phyloP scores from a whole-genome alignment of 2,329 filamentous ascomycete species.

The Juglanconis sp. region DNA sequence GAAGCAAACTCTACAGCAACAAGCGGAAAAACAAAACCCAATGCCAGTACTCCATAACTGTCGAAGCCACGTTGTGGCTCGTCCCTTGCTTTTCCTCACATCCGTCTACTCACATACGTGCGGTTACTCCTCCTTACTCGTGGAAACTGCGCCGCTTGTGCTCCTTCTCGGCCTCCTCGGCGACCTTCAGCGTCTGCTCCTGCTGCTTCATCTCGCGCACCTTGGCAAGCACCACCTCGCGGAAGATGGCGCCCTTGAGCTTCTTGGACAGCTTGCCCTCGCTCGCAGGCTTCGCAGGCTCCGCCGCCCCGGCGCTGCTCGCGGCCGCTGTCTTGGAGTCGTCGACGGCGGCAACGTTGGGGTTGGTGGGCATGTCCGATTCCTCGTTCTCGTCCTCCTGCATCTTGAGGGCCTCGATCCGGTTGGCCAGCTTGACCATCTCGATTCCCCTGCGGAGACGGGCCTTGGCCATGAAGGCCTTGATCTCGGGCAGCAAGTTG shows the following conservation, averaged over 20 bases:
- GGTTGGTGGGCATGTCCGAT: constrained; percentile 66
- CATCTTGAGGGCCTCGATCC: constrained; percentile 91
- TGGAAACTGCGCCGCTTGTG: constrained; percentile 35
- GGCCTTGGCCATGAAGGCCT: constrained; percentile 86
- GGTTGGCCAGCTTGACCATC: constrained; percentile 91
- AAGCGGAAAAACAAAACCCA: not conserved
- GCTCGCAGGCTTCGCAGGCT: constrained; percentile 29
- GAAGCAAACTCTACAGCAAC: constrained; percentile 2
- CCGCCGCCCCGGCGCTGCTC: constrained; percentile 20
- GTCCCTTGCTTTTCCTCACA: not conserved
- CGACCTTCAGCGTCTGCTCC: constrained; percentile 69
- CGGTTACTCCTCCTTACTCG: constrained; percentile 18
- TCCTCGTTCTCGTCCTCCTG: constrained; percentile 81
- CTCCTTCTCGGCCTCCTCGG: constrained; percentile 55
- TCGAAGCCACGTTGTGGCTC: not conserved
- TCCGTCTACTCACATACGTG: not conserved
- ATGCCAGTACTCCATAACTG: constrained; percentile 3
- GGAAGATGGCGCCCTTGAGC: constrained; percentile 74
- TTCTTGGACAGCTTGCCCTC: constrained; percentile 42
- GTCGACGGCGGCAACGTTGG: constrained; percentile 55
- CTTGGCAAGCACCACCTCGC: constrained; percentile 91
- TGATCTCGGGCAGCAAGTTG: constrained; percentile 96
- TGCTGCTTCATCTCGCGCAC: constrained; percentile 88
- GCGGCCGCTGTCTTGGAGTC: constrained; percentile 21
- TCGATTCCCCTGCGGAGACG: constrained; percentile 92